phyloP scores from a whole-genome alignment of 2,329 filamentous ascomycete genomes.

The Clarireedia monteithiana region DNA sequence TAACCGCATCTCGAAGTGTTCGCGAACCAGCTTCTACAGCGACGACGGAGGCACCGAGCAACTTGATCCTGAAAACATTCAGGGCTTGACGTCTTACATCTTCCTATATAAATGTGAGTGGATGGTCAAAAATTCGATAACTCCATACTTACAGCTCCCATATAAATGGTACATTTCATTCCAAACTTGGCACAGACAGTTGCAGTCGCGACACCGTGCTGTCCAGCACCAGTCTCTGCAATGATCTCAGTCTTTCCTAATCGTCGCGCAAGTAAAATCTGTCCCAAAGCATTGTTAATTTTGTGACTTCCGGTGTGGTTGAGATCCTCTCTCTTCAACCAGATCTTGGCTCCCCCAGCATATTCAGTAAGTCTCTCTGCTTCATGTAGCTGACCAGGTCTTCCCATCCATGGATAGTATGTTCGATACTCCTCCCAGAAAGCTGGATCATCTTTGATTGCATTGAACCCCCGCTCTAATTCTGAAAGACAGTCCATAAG shows the following conservation, averaged over 20 bases:
- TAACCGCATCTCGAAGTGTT: slow-evolving; percentile 81
- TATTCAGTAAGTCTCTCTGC: slow-evolving; percentile 83
- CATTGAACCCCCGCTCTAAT: slow-evolving; percentile 84
- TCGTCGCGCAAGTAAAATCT: slow-evolving; percentile 76
- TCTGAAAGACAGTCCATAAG: slow-evolving; percentile 94
- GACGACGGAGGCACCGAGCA: slow-evolving; percentile 86
- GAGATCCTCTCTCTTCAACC: slow-evolving; percentile 93
- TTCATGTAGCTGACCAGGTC: slow-evolving; percentile 83
- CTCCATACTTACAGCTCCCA: slow-evolving; percentile 60
- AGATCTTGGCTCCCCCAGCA: slow-evolving; percentile 90
- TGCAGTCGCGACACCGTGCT: slow-evolving; percentile 95
- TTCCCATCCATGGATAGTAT: slow-evolving; percentile 96
- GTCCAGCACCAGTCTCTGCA: slow-evolving; percentile 92
- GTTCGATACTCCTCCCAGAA: slow-evolving; percentile 98
- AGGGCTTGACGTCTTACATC: slow-evolving; percentile 93
- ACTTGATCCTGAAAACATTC: slow-evolving; percentile 97
- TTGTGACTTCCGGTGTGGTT: slow-evolving; percentile 99
- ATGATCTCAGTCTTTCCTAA: slow-evolving; percentile 96
- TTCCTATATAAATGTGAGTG: slow-evolving; percentile 40
- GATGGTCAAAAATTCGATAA: no score
- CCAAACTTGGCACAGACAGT: slow-evolving; percentile 97
- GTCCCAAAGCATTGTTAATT: slow-evolving; percentile 97
- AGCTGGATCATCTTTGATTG: slow-evolving; percentile 74
- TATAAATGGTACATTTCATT: slow-evolving; percentile 96
- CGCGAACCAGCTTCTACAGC: slow-evolving; percentile 85